These are phyloP conservation scores for Penicillium sp. DNA, from an alignment of 2,329 filamentous ascomycete genomes.

Conservation along the genomic window DNA sequence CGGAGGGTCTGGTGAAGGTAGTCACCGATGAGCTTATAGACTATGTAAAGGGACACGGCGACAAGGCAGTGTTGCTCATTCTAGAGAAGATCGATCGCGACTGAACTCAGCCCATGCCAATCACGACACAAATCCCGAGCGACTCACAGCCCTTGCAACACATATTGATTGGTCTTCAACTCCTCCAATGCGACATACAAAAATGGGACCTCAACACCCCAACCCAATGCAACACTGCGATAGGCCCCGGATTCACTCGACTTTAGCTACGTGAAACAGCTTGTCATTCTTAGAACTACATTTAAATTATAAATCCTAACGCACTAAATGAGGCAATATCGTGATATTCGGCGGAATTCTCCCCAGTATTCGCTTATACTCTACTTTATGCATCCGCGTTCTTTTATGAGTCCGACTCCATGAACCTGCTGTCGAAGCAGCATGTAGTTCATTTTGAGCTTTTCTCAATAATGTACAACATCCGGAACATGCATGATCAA, in stretches of 20 bases:
- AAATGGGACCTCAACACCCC: neutral
- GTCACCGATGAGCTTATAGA: constrained; percentile 27
- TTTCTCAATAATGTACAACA: neutral
- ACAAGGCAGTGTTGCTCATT: constrained; percentile 29
- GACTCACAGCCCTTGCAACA: constrained; percentile 1
- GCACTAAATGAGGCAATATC: neutral
- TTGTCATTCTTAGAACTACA: neutral
- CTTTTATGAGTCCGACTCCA: neutral
- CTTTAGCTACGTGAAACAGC: neutral
- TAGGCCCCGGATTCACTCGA: neutral
- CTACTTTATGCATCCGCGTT: neutral
- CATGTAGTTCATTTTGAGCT: neutral
- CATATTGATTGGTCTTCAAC: neutral
- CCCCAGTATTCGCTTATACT: neutral
- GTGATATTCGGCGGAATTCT: neutral
- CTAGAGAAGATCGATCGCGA: constrained; percentile 25
- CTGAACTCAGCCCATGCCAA: constrained; percentile 26
- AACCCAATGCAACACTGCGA: neutral
- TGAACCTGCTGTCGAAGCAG: neutral
- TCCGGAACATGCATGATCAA: neutral
- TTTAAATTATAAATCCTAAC: neutral
- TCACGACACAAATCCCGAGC: neutral
- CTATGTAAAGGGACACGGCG: constrained; percentile 30
- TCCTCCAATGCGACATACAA: constrained; percentile 4
- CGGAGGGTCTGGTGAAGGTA: constrained; percentile 36